Conservation (phyloP, 805 yeast genomes). For the Saccharomycopsis selenospora region DNA sequence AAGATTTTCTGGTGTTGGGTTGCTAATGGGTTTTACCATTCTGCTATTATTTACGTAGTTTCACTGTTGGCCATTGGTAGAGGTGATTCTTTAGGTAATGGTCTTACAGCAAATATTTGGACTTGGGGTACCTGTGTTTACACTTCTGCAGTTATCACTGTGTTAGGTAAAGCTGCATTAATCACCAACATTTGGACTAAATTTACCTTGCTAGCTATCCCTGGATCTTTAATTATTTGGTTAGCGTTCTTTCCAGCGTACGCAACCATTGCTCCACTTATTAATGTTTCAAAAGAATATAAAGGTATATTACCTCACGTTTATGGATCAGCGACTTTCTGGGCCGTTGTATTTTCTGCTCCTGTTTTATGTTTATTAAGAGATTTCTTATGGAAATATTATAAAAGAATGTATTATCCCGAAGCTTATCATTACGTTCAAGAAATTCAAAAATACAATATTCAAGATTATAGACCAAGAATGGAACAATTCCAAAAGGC, state of each 20-base stretch:
- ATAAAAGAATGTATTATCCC: conserved; percentile 85
- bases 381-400: conserved; percentile 92
- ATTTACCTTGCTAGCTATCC: conserved; percentile 84
- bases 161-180: conserved; percentile 90
- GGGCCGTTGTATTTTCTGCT: conserved; percentile 71
- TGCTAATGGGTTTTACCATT: conserved; percentile 88
- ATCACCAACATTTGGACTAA: conserved; percentile 93
- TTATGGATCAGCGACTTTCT: conserved; percentile 69
- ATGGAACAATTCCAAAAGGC: conserved; percentile 96
- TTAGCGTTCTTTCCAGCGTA: conserved; percentile 79
- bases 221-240: conserved; percentile 88
- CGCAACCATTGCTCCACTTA: conserved; percentile 75
- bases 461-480: conserved; percentile 91
- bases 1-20: conserved; percentile 97
- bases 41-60: conserved; percentile 74
- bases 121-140: conserved; percentile 87
- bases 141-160: conserved; percentile 81
- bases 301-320: conserved; percentile 69
- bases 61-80: conserved; percentile 58
- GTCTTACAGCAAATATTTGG: conserved; percentile 82
- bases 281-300: conserved; percentile 77
- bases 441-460: conserved; percentile 91
- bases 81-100: conserved; percentile 60
- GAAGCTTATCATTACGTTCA: conserved; percentile 93
- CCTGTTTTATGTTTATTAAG: conserved; percentile 75